Base-by-base conservation (phyloP, 805 yeast species). In the Cyberlindnera xishuangbannaensis region DNA sequence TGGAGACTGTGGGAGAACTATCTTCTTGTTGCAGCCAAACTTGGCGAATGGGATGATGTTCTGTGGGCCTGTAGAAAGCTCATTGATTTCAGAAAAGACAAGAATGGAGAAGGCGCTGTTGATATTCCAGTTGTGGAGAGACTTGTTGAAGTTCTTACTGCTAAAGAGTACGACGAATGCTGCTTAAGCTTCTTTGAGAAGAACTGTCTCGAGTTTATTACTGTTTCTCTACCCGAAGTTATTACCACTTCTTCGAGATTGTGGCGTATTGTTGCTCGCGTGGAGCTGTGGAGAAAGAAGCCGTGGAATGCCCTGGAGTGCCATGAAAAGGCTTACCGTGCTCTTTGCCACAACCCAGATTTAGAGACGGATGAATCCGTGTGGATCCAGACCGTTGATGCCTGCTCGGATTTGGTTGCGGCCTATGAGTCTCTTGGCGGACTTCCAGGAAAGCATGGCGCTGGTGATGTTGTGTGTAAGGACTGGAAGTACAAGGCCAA, bases 1-100 rank as follows among this genome's bases (percentile, higher is more conserved):
- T 84, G 97, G 95, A 75, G 83, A 47, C 76, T 92, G 21, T 88
- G 90, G 83, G 92, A 86, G 48, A 92, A 92, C 54, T 86, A 77
- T 49, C 62, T 85, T 51, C 65, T 77, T 18, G 90, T 90, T 15
- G 94, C 97, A 0, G 78, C 79, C 18, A 83, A 78, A 51, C 62
- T 88, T 27, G 67, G 73, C n/a, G 83, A 84, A 50, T 92, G 97
- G 97, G 78, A 73, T 41, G 95, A 86, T 37, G 96, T 83, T 4
- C 64, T 88, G 14, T 59, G 73, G 22, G 96, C 95, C 0, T 69
- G 81, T n/a, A 70, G 67, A 40, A 73, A 75, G 43, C 58, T 87
- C 26, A 64, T 83, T 12, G 70, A 67, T 19, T 58, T 79, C 22
- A 76, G 73, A 40, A 70, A 70, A 32, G 73, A 68, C n/a, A 57